A percentile compares a stretch with the other conserved stretches of the same genome.
These are phyloP conservation scores for Phyllosticta ampelicida DNA, from an alignment of 2,329 filamentous ascomycete genomes.

Conservation along the genomic window DNA sequence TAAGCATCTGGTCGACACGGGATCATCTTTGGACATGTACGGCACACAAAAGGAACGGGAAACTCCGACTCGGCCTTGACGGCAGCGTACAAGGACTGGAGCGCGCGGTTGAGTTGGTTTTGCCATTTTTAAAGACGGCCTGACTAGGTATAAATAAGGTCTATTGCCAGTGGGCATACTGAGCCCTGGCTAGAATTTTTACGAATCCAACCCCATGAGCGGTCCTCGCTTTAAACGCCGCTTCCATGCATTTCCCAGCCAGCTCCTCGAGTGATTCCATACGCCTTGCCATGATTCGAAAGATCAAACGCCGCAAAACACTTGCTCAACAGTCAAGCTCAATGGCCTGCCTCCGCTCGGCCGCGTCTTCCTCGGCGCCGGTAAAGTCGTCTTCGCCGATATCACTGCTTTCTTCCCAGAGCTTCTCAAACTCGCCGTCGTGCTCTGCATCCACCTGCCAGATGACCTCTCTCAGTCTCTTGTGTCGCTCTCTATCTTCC, in stretches of 20 bases:
- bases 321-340: constrained; percentile 22
- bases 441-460: constrained; percentile 68
- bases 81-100: background rate
- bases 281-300: background rate
- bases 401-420: constrained; percentile 83
- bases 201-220: constrained; percentile 15
- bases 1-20: background rate
- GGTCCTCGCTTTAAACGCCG: constrained; percentile 9
- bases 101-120: constrained; percentile 9
- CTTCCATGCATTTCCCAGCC: background rate
- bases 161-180: constrained; percentile 12
- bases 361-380: constrained; percentile 62
- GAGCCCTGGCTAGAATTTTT: constrained; percentile 19
- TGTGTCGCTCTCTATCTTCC: constrained; percentile 91
- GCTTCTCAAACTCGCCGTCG: constrained; percentile 62
- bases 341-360: constrained; percentile 41
- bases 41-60: constrained; percentile 6
- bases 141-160: constrained; percentile 26
- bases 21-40: background rate
- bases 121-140: constrained; percentile 25
- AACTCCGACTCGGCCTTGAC: background rate
- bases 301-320: background rate
- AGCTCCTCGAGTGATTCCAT: background rate
- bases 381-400: constrained; percentile 78
- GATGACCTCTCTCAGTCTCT: constrained; percentile 79